phyloP scores from a whole-genome alignment of 805 yeast genomes.

The Lachancea meyersii region DNA sequence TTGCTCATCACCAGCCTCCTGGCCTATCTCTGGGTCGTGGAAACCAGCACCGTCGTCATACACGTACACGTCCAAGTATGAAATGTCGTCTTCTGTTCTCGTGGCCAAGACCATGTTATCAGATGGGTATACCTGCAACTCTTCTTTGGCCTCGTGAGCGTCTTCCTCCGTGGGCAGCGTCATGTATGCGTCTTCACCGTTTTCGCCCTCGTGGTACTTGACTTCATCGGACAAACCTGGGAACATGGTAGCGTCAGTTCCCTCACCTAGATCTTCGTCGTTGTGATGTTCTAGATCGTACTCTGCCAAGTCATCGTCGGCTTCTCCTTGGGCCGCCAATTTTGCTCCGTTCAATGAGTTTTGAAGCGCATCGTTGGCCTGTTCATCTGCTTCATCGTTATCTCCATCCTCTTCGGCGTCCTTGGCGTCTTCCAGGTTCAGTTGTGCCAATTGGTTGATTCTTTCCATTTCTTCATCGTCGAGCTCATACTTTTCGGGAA shows the following conservation, averaged over 20 bases:
- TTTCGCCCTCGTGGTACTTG: constrained; percentile 47
- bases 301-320: constrained; percentile 82
- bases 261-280: constrained; percentile 50
- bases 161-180: constrained; percentile 48
- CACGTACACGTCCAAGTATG: constrained; percentile 86
- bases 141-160: constrained; percentile 68
- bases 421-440: constrained; percentile 73
- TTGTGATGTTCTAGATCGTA: constrained; percentile 84
- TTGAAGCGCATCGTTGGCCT: constrained; percentile 24
- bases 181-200: constrained; percentile 39
- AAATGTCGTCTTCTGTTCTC: constrained; percentile 92
- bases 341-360: constrained; percentile 7
- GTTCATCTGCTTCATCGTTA: constrained; percentile 31
- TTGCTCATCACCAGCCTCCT: constrained; percentile 53
- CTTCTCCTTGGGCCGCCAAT: constrained; percentile 49
- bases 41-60: constrained; percentile 92
- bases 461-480: constrained; percentile 91
- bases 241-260: constrained; percentile 57
- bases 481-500: constrained; percentile 81
- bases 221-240: constrained; percentile 66
- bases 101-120: constrained; percentile 88
- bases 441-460: constrained; percentile 75
- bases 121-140: constrained; percentile 78
- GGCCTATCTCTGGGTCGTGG: constrained; percentile 59
- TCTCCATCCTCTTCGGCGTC: constrained; percentile 41